Evolutionary conservation across 2,329 filamentous ascomycete species (phyloP).

Genomic region (Daldinia eschscholtzii): DNA sequence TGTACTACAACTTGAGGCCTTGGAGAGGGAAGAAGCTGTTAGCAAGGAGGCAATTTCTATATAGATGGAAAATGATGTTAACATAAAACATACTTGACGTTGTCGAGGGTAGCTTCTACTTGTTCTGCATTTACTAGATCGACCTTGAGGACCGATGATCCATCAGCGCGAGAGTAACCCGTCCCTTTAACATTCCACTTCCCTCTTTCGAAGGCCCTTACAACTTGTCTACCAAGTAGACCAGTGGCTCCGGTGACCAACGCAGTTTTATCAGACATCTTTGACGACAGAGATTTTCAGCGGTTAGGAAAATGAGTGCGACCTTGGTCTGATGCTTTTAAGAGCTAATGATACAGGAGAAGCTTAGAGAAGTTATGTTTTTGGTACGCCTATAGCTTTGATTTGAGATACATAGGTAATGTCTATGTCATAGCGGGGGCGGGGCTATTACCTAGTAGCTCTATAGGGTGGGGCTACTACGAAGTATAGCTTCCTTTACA

Average conservation of each 20-base stretch:
- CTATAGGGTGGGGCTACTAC: slow-evolving; percentile 4
- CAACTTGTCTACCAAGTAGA: slow-evolving; percentile 83
- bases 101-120: slow-evolving; percentile 64
- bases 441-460: slow-evolving; percentile 12
- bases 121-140: slow-evolving; percentile 63
- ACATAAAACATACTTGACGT: slow-evolving; percentile 64
- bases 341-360: background rate
- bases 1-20: slow-evolving; percentile 85
- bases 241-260: slow-evolving; percentile 89
- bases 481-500: background rate
- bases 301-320: background rate
- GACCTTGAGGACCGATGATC: slow-evolving; percentile 73
- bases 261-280: slow-evolving; percentile 64
- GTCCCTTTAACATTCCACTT: slow-evolving; percentile 80
- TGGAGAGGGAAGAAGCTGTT: slow-evolving; percentile 35
- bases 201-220: slow-evolving; percentile 74
- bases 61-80: background rate
- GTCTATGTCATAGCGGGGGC: slow-evolving; percentile 31
- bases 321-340: slow-evolving; percentile 8
- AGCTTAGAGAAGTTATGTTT: slow-evolving; percentile 25
- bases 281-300: background rate
- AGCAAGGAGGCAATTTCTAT: slow-evolving; percentile 18
- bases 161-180: slow-evolving; percentile 79
- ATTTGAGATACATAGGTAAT: background rate
- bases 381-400: background rate